Evolutionary conservation across 805 yeast genomes (phyloP).

Genomic region (Candida loeiensis): DNA sequence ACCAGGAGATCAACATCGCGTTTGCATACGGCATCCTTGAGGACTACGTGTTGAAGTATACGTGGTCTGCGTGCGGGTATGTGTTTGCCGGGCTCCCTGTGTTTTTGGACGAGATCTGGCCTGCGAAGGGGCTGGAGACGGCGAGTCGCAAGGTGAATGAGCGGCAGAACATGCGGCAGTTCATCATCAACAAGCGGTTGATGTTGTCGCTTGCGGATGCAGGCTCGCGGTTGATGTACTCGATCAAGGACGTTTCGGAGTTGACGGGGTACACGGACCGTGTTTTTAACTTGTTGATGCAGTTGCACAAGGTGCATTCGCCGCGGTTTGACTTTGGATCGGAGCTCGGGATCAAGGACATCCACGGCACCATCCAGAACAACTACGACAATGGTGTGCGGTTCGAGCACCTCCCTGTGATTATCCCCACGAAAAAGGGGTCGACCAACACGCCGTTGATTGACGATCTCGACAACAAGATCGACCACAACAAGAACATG

Average conservation of each 20-base stretch:
- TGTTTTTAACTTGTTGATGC: slow-evolving; percentile 70
- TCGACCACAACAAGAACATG: slow-evolving; percentile 60
- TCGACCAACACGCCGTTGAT: slow-evolving; percentile 59
- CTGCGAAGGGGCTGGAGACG: slow-evolving; percentile 17
- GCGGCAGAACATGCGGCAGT: slow-evolving; percentile 74
- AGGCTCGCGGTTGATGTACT: slow-evolving; percentile 90
- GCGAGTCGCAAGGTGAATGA: slow-evolving; percentile 30
- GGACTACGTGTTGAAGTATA: slow-evolving; percentile 81
- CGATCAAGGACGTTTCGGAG: slow-evolving; percentile 88
- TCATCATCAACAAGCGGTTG: slow-evolving; percentile 84
- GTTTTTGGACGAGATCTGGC: slow-evolving; percentile 52
- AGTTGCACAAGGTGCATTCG: slow-evolving; percentile 79
- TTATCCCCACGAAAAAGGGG: slow-evolving; percentile 68
- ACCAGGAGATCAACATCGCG: slow-evolving; percentile 53
- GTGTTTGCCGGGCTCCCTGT: slow-evolving; percentile 88
- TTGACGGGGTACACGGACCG: slow-evolving; percentile 88
- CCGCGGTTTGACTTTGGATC: slow-evolving; percentile 50
- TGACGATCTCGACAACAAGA: slow-evolving; percentile 55
- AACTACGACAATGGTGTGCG: slow-evolving; percentile 71
- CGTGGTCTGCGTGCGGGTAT: slow-evolving; percentile 96
- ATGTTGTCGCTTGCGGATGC: slow-evolving; percentile 93
- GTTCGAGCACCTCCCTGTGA: slow-evolving; percentile 77
- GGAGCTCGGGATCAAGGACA: slow-evolving; percentile 43
- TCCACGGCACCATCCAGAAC: slow-evolving; percentile 76
- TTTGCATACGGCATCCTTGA: slow-evolving; percentile 72